Evolutionary conservation across 331 rosid genomes (phyloP).

Genomic region (Stylosanthes scabra): DNA sequence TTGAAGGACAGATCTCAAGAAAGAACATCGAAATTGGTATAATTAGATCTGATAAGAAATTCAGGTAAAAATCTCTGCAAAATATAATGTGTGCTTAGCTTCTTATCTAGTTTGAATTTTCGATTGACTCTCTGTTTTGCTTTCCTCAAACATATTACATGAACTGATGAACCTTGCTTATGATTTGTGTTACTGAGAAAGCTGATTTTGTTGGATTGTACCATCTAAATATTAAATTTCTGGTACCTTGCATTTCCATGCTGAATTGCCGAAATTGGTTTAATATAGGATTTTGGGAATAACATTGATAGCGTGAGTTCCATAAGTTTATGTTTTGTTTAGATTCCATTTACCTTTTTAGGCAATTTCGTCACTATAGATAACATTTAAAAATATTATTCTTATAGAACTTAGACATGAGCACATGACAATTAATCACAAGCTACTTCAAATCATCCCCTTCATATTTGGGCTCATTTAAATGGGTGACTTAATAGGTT

Average conservation of each 20-base stretch:
- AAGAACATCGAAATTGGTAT: constrained; percentile 96
- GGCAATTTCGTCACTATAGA: too few relatives aligned
- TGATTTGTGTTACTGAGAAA: background rate
- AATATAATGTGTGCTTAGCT: background rate
- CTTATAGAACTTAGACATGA: background rate
- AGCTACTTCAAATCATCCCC: constrained; percentile 6
- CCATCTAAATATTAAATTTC: background rate
- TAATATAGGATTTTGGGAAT: too few relatives aligned
- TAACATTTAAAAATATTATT: background rate
- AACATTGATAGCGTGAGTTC: too few relatives aligned
- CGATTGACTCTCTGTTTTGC: background rate
- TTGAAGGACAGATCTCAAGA: constrained; percentile 92
- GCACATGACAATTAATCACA: too few relatives aligned
- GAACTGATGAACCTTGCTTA: constrained; percentile 21
- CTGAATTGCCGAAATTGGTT: too few relatives aligned
- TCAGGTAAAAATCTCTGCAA: constrained; percentile 75
- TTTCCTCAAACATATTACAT: background rate
- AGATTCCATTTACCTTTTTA: too few relatives aligned
- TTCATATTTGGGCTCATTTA: background rate
- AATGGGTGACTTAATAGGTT: constrained; percentile 14
- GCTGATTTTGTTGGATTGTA: constrained; percentile 21
- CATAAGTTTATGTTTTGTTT: too few relatives aligned
- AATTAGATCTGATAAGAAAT: constrained; percentile 78
- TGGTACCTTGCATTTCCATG: too few relatives aligned
- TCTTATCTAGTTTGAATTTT: background rate